Percentiles rank a stretch among this genome's conserved stretches.
Evolutionary conservation across 306 rosid species (phyloP).

Genomic region (Psophocarpus tetragonolobus): DNA sequence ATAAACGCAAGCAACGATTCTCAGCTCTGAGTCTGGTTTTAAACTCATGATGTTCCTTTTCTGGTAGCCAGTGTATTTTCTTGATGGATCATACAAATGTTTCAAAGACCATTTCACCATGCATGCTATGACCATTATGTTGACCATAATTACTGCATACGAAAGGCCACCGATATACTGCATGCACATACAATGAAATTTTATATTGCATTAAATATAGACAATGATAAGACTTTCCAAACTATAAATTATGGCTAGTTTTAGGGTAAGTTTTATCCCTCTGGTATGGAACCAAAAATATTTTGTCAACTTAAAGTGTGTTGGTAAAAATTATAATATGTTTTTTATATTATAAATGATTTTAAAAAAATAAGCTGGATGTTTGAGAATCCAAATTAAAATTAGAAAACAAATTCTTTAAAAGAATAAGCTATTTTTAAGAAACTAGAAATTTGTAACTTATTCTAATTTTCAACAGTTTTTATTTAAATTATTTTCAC

Average conservation of each 20-base stretch:
- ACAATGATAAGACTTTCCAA: background rate
- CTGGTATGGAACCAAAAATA: too few relatives aligned
- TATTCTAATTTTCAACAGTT: too few relatives aligned
- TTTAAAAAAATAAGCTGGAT: too few relatives aligned
- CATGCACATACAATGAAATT: background rate
- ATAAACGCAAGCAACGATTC: slow-evolving; percentile 44
- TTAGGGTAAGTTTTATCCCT: background rate
- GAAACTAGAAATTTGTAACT: too few relatives aligned
- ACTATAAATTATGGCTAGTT: background rate
- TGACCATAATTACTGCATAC: slow-evolving; percentile 15
- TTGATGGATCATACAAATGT: slow-evolving; percentile 49
- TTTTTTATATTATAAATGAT: too few relatives aligned
- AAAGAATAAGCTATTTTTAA: too few relatives aligned
- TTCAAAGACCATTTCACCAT: slow-evolving; percentile 40
- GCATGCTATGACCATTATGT: slow-evolving; percentile 29
- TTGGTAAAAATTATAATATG: too few relatives aligned
- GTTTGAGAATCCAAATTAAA: too few relatives aligned
- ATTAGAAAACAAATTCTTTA: too few relatives aligned
- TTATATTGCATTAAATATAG: background rate
- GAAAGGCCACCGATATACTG: slow-evolving; percentile 9
- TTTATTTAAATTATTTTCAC: too few relatives aligned
- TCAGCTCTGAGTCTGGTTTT: slow-evolving; percentile 36
- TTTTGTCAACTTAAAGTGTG: too few relatives aligned
- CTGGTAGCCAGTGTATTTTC: slow-evolving; percentile 46
- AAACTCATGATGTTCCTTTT: slow-evolving; percentile 39